Base-by-base conservation (phyloP, 2,329 filamentous ascomycete species). In the Claviceps pazoutovae region DNA sequence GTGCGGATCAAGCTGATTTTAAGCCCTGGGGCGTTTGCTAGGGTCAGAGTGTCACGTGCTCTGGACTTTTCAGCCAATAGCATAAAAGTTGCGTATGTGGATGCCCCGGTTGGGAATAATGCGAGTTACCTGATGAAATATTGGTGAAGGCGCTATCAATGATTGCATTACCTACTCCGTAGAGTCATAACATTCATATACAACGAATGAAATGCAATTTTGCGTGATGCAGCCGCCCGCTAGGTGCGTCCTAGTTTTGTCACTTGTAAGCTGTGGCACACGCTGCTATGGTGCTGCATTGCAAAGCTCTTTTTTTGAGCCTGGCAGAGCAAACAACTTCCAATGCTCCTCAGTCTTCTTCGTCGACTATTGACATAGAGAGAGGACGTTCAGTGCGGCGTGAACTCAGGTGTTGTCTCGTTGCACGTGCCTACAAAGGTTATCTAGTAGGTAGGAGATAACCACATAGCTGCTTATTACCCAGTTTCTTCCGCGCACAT, bases 1-100 rank as follows among this genome's bases (percentile, higher is more conserved):
- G 62, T 60, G 62, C 61, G 62, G 62, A 62, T 61, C 56, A 36
- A 17, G 17, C 41, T 16, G 36, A 9, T 39, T 26, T 34, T 3
- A 17, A 23, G 17, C 11, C 9, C 17, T 19, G 34, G 8, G 21
- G 14, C 19, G 26, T 19, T 37, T 37, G 30, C 16, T 37, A 1
- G 26, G 34, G 45, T 5, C 9, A 34, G 17, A 3, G 34, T 11
- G 14, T 26, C 47, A 48, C 47, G 47, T 48, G 47, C 5, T 19
- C 1, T 2, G 7, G 5, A 26, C 5, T 6, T 4, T 16, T 48
- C 21, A n/a, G 21, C 37, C 37, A 41, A 48, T 30, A 48, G 46
- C 46, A 47, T 47, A 16, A 37, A n/a, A n/a, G 13, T 17, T 17
- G 43, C 23, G 5, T 30, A 17, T 23, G 16, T n/a, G 43, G 21